Percentiles rank a stretch among this genome's conserved stretches.
These are phyloP conservation scores for Pseudogymnoascus sp. DNA, from an alignment of 2,329 filamentous ascomycete species.

Conservation along the genomic window DNA sequence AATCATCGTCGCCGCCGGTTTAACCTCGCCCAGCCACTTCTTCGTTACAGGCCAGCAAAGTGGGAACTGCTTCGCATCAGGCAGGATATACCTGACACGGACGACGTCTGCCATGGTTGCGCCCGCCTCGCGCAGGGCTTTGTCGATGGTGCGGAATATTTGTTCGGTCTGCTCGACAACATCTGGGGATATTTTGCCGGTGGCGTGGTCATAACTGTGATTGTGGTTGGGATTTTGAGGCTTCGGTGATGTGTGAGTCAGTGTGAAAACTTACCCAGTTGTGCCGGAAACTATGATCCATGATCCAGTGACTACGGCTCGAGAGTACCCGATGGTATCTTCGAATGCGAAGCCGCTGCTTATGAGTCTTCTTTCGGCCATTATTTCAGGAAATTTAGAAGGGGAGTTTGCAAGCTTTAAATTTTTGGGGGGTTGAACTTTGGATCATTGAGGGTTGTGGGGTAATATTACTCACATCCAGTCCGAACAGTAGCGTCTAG, in stretches of 20 bases:
- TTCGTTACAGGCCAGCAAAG: constrained; percentile 43
- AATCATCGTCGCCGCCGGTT: constrained; percentile 48
- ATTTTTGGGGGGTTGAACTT: not conserved
- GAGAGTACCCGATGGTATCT: constrained; percentile 46
- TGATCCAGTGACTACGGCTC: constrained; percentile 44
- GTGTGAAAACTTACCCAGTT: constrained; percentile 36
- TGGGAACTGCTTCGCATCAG: constrained; percentile 40
- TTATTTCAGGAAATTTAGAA: not conserved
- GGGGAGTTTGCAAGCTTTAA: not conserved
- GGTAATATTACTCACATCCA: not conserved
- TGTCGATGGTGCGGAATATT: constrained; percentile 40
- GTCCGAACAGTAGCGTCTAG: not conserved
- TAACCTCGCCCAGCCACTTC: constrained; percentile 41
- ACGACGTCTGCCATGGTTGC: constrained; percentile 41
- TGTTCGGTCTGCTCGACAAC: constrained; percentile 45
- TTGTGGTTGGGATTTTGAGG: not conserved
- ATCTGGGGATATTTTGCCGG: constrained; percentile 37
- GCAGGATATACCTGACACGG: constrained; percentile 46
- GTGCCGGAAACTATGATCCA: constrained; percentile 49
- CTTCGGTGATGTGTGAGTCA: not conserved
- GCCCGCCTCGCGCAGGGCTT: constrained; percentile 39
- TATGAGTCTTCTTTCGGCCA: constrained; percentile 10
- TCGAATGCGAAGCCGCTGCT: constrained; percentile 43
- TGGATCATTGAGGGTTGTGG: not conserved
- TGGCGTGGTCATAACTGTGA: constrained; percentile 44